These are phyloP conservation scores for Spergularia marina DNA, from an alignment of 148 eudicot genomes.

Conservation along the genomic window DNA sequence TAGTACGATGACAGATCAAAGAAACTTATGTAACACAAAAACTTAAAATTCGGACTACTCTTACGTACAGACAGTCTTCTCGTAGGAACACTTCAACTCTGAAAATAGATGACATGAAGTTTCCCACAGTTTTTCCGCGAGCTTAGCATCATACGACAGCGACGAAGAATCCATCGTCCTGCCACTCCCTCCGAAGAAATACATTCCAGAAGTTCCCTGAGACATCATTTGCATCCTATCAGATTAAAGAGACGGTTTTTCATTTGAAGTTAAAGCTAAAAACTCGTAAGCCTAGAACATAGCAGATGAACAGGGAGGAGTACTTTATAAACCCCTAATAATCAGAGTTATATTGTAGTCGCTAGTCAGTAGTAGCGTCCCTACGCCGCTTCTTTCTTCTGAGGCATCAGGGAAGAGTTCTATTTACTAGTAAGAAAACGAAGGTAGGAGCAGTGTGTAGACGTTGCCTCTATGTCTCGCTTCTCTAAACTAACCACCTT, in stretches of 20 bases:
- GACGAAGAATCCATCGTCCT: conserved; percentile 53
- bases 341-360: too few species aligned
- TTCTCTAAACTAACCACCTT: too few species aligned
- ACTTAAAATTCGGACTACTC: not conserved
- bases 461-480: too few species aligned
- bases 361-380: too few species aligned
- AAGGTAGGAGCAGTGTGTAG: too few species aligned
- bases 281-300: not conserved
- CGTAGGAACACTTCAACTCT: conserved; percentile 37
- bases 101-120: conserved; percentile 48
- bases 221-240: not conserved
- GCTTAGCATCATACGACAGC: conserved; percentile 49
- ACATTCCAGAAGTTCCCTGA: conserved; percentile 71
- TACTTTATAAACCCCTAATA: too few species aligned
- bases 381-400: too few species aligned
- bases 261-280: not conserved
- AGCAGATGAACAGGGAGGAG: not conserved
- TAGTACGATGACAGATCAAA: not conserved
- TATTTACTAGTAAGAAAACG: too few species aligned
- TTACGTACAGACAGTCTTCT: conserved; percentile 21
- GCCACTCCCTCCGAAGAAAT: conserved; percentile 83
- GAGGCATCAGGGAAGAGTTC: too few species aligned
- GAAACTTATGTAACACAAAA: not conserved
- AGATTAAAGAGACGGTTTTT: not conserved
- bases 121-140: conserved; percentile 60